Evolutionary conservation across 768 basidiomycete species (phyloP).

Genomic region (Lentinula sp.): DNA sequence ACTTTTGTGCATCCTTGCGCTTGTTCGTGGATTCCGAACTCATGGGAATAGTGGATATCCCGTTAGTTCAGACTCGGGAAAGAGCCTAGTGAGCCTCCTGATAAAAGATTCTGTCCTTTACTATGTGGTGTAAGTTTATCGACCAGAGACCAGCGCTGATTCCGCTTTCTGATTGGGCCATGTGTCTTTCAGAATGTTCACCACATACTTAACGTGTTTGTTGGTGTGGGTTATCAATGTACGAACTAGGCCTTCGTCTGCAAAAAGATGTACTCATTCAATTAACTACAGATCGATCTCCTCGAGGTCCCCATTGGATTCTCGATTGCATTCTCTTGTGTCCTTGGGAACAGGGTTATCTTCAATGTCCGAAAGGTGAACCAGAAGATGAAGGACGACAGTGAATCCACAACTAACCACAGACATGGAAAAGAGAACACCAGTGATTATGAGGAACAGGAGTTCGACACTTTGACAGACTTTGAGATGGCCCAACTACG

Average conservation of each 20-base stretch:
- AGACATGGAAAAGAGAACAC: neutral
- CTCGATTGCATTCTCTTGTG: conserved; percentile 51
- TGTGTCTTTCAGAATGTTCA: conserved; percentile 37
- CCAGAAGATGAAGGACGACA: conserved; percentile 15
- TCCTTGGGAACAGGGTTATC: conserved; percentile 49
- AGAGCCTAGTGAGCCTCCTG: conserved; percentile 40
- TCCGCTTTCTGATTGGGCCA: neutral
- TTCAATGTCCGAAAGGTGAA: conserved; percentile 46
- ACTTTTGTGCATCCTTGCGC: conserved; percentile 43
- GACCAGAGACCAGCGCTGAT: neutral
- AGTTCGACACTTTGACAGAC: conserved; percentile 15
- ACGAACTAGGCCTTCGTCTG: conserved; percentile 9
- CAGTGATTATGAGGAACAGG: neutral
- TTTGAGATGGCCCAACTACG: conserved; percentile 28
- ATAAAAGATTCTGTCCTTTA: conserved; percentile 53
- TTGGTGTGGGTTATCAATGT: conserved; percentile 32
- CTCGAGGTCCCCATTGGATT: conserved; percentile 54
- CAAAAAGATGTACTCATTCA: no score
- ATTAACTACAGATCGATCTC: conserved; percentile 22
- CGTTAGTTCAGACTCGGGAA: conserved; percentile 30
- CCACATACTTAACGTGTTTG: conserved; percentile 47
- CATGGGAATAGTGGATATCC: conserved; percentile 29
- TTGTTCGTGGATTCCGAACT: conserved; percentile 42
- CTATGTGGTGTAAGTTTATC: conserved; percentile 43
- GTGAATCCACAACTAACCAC: neutral